Percentiles rank a stretch among this genome's conserved stretches.
Evolutionary conservation across 2,329 filamentous ascomycete species (phyloP).

Genomic region (Sclerotinia spermophila): DNA sequence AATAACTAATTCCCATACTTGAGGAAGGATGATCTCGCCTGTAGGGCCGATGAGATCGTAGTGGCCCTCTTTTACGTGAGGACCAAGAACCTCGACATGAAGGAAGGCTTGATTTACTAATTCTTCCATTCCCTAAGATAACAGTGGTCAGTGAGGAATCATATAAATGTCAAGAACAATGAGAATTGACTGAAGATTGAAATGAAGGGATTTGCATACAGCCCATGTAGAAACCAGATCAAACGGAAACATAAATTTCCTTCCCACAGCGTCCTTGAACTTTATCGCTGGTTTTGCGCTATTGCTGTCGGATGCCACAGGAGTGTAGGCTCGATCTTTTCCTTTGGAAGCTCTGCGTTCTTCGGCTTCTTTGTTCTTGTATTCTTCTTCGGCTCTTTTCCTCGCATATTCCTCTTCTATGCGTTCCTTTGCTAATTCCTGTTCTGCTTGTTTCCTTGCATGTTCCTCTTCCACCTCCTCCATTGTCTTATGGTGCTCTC

Average conservation of each 20-base stretch:
- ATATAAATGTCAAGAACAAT: neutral
- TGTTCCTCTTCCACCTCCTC: neutral
- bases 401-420: neutral
- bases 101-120: conserved; percentile 80
- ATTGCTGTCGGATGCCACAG: neutral
- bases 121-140: conserved; percentile 71
- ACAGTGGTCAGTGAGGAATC: neutral
- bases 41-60: conserved; percentile 78
- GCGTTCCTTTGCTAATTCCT: neutral
- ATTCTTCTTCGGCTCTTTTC: neutral
- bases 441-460: neutral
- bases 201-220: conserved; percentile 45
- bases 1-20: conserved; percentile 76
- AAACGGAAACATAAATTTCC: conserved; percentile 90
- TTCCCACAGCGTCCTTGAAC: conserved; percentile 86
- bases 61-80: conserved; percentile 71
- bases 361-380: neutral
- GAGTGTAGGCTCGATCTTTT: neutral
- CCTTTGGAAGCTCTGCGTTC: neutral
- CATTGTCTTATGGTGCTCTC: neutral
- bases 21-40: conserved; percentile 76
- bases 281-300: conserved; percentile 39
- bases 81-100: conserved; percentile 71
- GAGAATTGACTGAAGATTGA: conserved; percentile 27
- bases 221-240: conserved; percentile 79